Evolutionary conservation across 257 asterid genomes (phyloP), one percentile per base, ranked within the genome.

Genomic region (Ocimum tenuiflorum): DNA sequence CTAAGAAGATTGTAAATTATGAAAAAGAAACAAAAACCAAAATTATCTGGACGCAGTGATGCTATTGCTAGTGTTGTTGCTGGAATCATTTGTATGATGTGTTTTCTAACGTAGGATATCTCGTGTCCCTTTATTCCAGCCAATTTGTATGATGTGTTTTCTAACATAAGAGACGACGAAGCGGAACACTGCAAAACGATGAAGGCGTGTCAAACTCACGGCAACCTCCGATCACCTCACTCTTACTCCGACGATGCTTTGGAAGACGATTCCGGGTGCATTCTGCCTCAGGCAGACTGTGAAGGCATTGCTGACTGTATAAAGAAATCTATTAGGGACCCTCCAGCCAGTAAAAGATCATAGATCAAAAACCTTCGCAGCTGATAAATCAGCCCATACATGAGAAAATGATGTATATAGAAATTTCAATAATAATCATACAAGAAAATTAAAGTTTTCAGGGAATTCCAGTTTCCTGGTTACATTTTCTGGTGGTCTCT

Each of bases 171-270:
- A 86, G 97, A 90, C 0, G 97, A 94, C 27, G 97, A 94, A 82
- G 97, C 97, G 13, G 97, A 94, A 70, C 99, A 94, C 69, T 94
- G 99, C 56, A 92, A 92, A 86, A 92, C 99, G 4, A 92, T 92
- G 99, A 89, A 84, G 81, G 96, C 96, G 8, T 92, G 99, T 60
- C 99, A 92, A 67, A 86, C 87, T 45, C 95, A 80, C 2, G 97
- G 97, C 20, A 83, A 82, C 80, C 92, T 92, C 61, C 88, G 86
- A 20, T 92, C 99, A 35, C 99, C 99, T 14, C 99, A 92, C 79
- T 74, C 94, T 0, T 51, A 47, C 68, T 7, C 69, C 18, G 74
- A 22, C 0, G 68, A 20, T 36, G 81, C n/a, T 8, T 3, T 29
- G 45, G 82, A 78, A 10, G 91, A 82, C 6, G 85, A 74, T 46